phyloP scores from a whole-genome alignment of 345 rosid species.

The Gossypium mustelinum region DNA sequence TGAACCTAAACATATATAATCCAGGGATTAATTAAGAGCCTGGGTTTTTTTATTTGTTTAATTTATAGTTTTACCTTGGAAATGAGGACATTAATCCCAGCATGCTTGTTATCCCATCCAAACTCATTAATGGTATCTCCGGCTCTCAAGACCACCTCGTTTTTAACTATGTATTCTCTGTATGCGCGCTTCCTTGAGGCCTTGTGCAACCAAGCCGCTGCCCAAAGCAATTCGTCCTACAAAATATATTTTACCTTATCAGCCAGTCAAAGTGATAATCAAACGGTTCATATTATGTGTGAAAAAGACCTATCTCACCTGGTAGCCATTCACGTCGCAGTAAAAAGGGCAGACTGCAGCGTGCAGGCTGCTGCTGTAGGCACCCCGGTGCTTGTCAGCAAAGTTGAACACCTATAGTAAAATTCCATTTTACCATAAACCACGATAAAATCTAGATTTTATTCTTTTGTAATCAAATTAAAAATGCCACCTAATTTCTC shows the following conservation, averaged over 20 bases:
- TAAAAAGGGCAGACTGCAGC: constrained; percentile 91
- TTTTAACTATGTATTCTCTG: constrained; percentile 73
- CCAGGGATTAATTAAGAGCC: constrained; percentile 9
- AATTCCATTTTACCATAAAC: constrained; percentile 7
- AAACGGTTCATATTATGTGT: constrained; percentile 6
- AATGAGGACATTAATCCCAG: constrained; percentile 91
- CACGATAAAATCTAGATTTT: background rate
- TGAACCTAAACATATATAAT: background rate
- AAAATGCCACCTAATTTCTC: background rate
- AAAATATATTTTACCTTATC: background rate
- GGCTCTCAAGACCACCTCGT: constrained; percentile 78
- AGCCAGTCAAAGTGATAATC: constrained; percentile 16
- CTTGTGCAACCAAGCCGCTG: constrained; percentile 91
- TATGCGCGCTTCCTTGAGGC: constrained; percentile 70
- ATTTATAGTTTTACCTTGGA: constrained; percentile 56
- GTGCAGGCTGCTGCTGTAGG: constrained; percentile 66
- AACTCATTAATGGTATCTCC: constrained; percentile 87
- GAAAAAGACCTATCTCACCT: constrained; percentile 37
- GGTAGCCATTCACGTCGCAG: constrained; percentile 90
- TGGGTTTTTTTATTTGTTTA: background rate
- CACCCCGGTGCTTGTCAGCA: constrained; percentile 83
- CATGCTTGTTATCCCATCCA: constrained; percentile 96
- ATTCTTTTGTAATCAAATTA: background rate
- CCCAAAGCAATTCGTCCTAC: constrained; percentile 97
- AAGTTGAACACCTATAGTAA: constrained; percentile 72